Evolutionary conservation across 139 green algal species (phyloP), one percentile per base, ranked within the genome.

Genomic region (Chlorella sp.): DNA sequence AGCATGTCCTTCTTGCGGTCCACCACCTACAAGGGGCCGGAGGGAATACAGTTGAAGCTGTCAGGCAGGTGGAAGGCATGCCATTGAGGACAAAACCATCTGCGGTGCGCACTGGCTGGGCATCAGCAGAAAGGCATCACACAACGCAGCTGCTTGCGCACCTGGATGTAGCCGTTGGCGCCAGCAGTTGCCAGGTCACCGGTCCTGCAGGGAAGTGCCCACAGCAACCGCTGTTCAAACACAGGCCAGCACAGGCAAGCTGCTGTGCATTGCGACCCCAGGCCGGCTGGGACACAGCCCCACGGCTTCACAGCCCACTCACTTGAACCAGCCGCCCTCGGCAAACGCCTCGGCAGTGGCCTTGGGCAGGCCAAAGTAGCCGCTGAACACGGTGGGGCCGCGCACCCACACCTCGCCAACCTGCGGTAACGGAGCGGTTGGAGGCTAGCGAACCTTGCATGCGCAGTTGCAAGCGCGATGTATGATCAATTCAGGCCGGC

Each of bases 1-100:
- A 96, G 92, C 95, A 98, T 98, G 89, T 98, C 95, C 86, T 98
- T 98, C 82, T 92, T 94, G 17, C 95, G 78, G 79, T 98, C 95
- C 28, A 98, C 93, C 13, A 98, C 93, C 4, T 60, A n/a, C n/a
- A n/a, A n/a, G n/a, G n/a, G n/a, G n/a, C n/a, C n/a, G n/a, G n/a
- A n/a, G n/a, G n/a, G n/a, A n/a, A n/a, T n/a, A n/a, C n/a, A n/a
- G n/a, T n/a, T n/a, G n/a, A n/a, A n/a, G n/a, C n/a, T n/a, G n/a
- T n/a, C n/a, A n/a, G n/a, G n/a, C n/a, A n/a, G n/a, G n/a, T n/a
- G n/a, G n/a, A n/a, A n/a, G n/a, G n/a, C n/a, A n/a, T n/a, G n/a
- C n/a, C n/a, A n/a, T n/a, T n/a, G n/a, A n/a, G n/a, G n/a, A n/a
- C n/a, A n/a, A n/a, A n/a, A n/a, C n/a, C n/a, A n/a, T n/a, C n/a